phyloP scores from a whole-genome alignment of 331 rosid species.

The Cydonia oblonga region DNA sequence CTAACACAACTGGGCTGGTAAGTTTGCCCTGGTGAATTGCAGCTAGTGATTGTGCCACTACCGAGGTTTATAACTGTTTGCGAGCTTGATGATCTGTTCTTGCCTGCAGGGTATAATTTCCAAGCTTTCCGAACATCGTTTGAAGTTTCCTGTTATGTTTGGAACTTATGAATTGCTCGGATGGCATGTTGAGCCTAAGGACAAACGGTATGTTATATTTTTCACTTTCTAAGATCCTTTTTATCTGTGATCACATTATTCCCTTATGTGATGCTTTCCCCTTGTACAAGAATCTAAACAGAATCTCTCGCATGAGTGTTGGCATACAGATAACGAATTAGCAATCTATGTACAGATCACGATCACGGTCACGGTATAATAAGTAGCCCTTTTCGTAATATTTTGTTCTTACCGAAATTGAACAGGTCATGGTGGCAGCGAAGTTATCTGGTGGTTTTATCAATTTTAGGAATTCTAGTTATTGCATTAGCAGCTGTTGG shows the following conservation, averaged over 20 bases:
- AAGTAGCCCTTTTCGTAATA: neutral
- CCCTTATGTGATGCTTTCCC: neutral
- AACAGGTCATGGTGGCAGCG: slow-evolving; percentile 70
- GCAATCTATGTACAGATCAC: neutral
- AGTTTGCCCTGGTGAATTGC: slow-evolving; percentile 14
- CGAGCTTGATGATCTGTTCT: slow-evolving; percentile 24
- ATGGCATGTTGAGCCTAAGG: slow-evolving; percentile 49
- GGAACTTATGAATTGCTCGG: slow-evolving; percentile 56
- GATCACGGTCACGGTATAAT: neutral
- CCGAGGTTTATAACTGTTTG: neutral
- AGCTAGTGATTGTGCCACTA: slow-evolving; percentile 1
- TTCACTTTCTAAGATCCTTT: neutral
- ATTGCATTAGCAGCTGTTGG: slow-evolving; percentile 41
- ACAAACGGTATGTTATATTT: slow-evolving; percentile 38
- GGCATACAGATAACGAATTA: neutral
- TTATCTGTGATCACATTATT: neutral
- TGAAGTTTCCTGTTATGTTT: slow-evolving; percentile 60
- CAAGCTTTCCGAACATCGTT: slow-evolving; percentile 47
- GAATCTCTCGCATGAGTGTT: neutral
- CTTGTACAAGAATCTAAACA: neutral
- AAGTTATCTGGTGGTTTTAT: slow-evolving; percentile 28
- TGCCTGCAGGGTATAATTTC: slow-evolving; percentile 52
- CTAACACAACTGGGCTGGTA: slow-evolving; percentile 62
- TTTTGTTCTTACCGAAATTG: slow-evolving; percentile 12
- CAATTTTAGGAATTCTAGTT: slow-evolving; percentile 33